phyloP scores from a whole-genome alignment of 441 rosid genomes.

The Bruguiera hainesii region DNA sequence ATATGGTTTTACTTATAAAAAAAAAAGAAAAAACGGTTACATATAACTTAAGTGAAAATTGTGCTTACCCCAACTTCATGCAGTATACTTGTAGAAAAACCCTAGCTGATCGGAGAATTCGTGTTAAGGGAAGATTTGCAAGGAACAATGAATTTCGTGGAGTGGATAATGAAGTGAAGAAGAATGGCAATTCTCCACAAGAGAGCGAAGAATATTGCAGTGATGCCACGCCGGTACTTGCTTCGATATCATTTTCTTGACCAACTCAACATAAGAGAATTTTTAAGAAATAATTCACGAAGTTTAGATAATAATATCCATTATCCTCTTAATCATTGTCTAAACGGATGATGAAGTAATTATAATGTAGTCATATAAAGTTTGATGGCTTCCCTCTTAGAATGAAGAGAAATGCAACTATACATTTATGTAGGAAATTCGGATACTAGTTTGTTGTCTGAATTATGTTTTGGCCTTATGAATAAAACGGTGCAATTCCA shows the following conservation, averaged over 20 bases:
- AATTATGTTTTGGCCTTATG: too few relatives aligned
- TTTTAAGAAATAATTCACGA: background rate
- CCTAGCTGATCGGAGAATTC: slow-evolving; percentile 88
- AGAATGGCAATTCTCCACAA: slow-evolving; percentile 31
- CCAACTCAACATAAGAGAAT: background rate
- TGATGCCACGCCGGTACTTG: slow-evolving; percentile 47
- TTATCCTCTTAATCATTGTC: background rate
- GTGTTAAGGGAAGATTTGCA: slow-evolving; percentile 89
- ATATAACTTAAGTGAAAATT: background rate
- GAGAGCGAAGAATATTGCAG: slow-evolving; percentile 41
- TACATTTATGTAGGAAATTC: too few relatives aligned
- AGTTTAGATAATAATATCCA: background rate
- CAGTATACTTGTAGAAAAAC: slow-evolving; percentile 96
- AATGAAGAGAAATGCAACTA: background rate
- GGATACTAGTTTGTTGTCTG: too few relatives aligned
- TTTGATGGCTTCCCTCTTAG: too few relatives aligned
- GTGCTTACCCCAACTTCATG: background rate
- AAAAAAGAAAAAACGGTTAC: too few relatives aligned
- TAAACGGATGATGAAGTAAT: too few relatives aligned
- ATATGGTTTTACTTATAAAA: background rate
- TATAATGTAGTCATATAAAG: too few relatives aligned
- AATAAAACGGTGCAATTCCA: too few relatives aligned
- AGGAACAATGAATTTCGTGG: slow-evolving; percentile 64
- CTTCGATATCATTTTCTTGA: background rate
- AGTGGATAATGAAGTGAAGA: slow-evolving; percentile 44